Conservation (phyloP, 2,329 filamentous ascomycete genomes). For the Colletotrichum orchidophilum region DNA sequence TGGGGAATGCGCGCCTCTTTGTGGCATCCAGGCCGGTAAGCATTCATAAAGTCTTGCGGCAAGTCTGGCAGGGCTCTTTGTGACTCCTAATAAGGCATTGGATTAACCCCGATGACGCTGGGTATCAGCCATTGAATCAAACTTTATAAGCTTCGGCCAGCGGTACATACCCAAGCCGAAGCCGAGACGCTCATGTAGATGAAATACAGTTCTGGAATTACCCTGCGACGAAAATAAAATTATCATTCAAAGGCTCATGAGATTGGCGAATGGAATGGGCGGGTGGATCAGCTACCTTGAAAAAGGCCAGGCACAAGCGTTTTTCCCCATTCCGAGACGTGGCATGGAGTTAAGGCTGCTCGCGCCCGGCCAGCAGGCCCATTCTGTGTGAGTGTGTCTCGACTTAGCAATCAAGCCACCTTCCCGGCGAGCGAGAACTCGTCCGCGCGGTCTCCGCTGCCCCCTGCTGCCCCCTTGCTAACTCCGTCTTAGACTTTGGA, state of each 20-base stretch:
- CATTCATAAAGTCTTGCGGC: background rate
- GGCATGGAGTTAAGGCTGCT: background rate
- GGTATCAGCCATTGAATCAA: too few species aligned
- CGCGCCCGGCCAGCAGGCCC: background rate
- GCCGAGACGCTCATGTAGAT: too few species aligned
- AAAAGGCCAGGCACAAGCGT: background rate
- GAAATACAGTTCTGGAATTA: too few species aligned
- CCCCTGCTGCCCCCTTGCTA: background rate
- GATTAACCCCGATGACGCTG: background rate
- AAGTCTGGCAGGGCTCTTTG: too few species aligned
- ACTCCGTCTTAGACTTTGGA: conserved; percentile 4
- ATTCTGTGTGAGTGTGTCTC: background rate
- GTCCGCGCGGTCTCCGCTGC: background rate
- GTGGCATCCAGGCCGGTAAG: background rate
- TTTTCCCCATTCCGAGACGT: background rate
- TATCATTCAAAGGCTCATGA: too few species aligned
- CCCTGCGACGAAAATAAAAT: too few species aligned
- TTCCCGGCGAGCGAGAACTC: background rate
- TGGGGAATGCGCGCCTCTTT: background rate
- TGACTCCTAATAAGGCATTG: background rate
- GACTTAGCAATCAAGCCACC: background rate
- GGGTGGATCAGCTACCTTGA: too few species aligned
- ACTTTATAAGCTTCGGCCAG: too few species aligned
- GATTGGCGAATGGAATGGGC: too few species aligned
- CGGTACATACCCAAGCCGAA: too few species aligned